Evolutionary conservation across 176 grass and related monocot genomes (phyloP).

Genomic region (Panicum miliaceum): DNA sequence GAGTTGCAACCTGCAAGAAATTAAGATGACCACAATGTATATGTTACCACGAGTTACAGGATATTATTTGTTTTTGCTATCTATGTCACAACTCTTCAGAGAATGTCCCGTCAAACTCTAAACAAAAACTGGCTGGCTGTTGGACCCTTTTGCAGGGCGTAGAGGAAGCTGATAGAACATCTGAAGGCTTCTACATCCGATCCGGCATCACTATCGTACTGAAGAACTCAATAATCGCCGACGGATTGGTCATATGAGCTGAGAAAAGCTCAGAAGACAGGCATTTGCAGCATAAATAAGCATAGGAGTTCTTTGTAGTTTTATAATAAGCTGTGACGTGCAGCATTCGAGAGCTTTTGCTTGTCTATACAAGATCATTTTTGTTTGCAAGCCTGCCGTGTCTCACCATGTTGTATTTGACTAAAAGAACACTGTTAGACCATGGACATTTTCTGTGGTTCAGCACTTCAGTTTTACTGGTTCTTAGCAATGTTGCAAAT

Average conservation of each 20-base stretch:
- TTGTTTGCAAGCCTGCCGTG: neutral
- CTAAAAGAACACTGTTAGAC: neutral
- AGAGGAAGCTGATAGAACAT: constrained; percentile 72
- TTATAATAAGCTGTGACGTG: constrained; percentile 39
- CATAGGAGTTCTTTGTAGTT: constrained; percentile 35
- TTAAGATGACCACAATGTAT: constrained; percentile 5
- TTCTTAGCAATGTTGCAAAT: too few relatives aligned
- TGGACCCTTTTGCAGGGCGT: constrained; percentile 61
- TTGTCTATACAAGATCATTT: constrained; percentile 19
- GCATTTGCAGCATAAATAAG: constrained; percentile 29
- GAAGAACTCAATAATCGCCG: constrained; percentile 78
- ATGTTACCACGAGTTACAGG: neutral
- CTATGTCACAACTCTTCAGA: neutral
- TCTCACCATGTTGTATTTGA: neutral
- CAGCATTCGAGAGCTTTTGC: constrained; percentile 14
- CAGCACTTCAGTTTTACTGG: neutral
- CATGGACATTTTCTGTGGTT: neutral
- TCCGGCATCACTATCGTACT: constrained; percentile 84
- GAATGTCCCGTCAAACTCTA: constrained; percentile 1
- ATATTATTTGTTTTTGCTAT: neutral
- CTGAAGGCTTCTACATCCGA: constrained; percentile 90
- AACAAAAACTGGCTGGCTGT: constrained; percentile 24
- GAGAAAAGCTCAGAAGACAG: neutral
- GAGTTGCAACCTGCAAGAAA: neutral
- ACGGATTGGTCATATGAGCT: constrained; percentile 73